Base-by-base conservation (phyloP, 768 basidiomycete genomes). In the Phaeotremella fagi region DNA sequence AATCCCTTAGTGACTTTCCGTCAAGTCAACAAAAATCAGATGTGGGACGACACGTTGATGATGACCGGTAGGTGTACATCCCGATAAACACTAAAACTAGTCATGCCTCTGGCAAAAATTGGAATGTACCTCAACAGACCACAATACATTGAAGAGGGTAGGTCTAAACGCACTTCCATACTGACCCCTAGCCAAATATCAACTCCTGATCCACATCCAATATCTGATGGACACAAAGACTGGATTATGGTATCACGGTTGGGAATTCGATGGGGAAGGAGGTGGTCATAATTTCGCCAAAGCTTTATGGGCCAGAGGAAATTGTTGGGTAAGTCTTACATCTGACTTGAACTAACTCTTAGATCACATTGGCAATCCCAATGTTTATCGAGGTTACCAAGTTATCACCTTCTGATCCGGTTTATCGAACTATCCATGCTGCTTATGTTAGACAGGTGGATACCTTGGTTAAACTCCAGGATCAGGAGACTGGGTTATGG, bases 1-100 rank as follows among this genome's bases (percentile, higher is more conserved):
- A 46, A 49, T 9, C 41, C 44, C 48, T 54, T 38, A 61, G 50
- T 78, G 49, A 80, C 79, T 12, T 79, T 78, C 61, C 65, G 76
- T 25, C 70, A 66, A n/a, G 69, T 72, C 37, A 77, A 81, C 63
- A 45, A 74, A 57, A 77, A 80, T 52, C 79, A 81, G 52, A 63
- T 81, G 4, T 81, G 81, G 81, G 80, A 82, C 63, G 81, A 83
- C 64, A 82, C 81, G 1, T 68, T 82, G 54, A 81, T 81, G 80
- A 82, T 82, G 64, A 52, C 64, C 24, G 38, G 38, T 41, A 41
- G 20, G 38, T 7, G 7, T 9, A 11, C 7, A 14, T 41, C 12
- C 38, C 20, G 7, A 14, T 12, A 12, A 22, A 6, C 7, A 20
- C 38, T 41, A 20, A 41, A 6, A 9, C 80, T 73, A 23, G 80